A percentile compares a stretch with the other conserved stretches of the same genome.
Conservation (phyloP, 1,139 yeast species). For the Torulaspora globosa region DNA sequence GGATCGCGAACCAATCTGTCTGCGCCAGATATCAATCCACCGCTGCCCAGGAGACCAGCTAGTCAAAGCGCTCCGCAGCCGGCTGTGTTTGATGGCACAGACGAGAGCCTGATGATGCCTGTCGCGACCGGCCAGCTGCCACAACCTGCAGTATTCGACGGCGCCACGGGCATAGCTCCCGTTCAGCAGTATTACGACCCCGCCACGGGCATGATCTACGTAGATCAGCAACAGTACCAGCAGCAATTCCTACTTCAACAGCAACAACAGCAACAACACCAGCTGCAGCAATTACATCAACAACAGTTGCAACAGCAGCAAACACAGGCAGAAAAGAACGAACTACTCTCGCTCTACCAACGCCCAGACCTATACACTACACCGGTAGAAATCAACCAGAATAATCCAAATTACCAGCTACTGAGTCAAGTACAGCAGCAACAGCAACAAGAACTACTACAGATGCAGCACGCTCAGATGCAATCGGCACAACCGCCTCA, state of each 20-base stretch:
- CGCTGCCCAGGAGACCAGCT: constrained; percentile 26
- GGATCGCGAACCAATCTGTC: constrained; percentile 8
- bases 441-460: constrained; percentile 23
- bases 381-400: constrained; percentile 32
- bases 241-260: constrained; percentile 21
- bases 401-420: constrained; percentile 41
- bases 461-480: constrained; percentile 12
- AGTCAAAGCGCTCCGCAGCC: constrained; percentile 25
- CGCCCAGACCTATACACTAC: constrained; percentile 34
- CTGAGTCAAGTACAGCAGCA: constrained; percentile 25
- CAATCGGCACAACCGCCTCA: constrained; percentile 19
- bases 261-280: constrained; percentile 25
- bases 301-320: constrained; percentile 26
- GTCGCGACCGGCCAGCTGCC: constrained; percentile 14
- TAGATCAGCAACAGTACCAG: constrained; percentile 26
- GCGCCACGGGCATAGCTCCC: constrained; percentile 19
- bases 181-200: constrained; percentile 36
- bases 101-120: constrained; percentile 10
- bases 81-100: constrained; percentile 35
- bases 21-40: constrained; percentile 16
- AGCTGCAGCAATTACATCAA: constrained; percentile 17
- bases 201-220: constrained; percentile 33
- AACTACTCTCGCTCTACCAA: constrained; percentile 35
- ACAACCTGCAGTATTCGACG: constrained; percentile 27
- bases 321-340: constrained; percentile 23